phyloP scores from a whole-genome alignment of 768 basidiomycete genomes.

The Solioccasus polychromus region DNA sequence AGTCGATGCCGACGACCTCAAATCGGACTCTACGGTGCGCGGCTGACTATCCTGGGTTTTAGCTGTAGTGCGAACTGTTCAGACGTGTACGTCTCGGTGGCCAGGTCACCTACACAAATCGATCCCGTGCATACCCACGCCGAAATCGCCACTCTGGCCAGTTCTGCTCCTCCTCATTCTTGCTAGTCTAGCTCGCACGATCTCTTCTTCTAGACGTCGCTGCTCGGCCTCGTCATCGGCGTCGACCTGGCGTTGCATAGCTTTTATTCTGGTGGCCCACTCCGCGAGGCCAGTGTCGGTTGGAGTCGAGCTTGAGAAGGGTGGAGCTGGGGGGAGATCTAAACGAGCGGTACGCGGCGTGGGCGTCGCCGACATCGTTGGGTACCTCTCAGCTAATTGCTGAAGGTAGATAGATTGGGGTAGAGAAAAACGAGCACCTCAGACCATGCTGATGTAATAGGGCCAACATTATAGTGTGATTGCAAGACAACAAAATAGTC shows the following conservation, averaged over 20 bases:
- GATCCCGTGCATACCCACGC: conserved; percentile 37
- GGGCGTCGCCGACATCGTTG: conserved; percentile 27
- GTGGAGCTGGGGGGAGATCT: conserved; percentile 37
- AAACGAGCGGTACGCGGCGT: conserved; percentile 32
- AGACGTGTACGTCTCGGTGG: background rate
- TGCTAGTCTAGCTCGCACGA: conserved; percentile 48
- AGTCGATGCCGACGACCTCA: conserved; percentile 1
- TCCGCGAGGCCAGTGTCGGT: conserved; percentile 71
- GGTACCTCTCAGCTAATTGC: background rate
- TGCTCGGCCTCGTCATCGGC: conserved; percentile 79
- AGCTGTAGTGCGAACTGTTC: conserved; percentile 13
- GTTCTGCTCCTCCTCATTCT: conserved; percentile 38
- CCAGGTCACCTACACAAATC: conserved; percentile 30
- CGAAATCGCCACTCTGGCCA: conserved; percentile 35
- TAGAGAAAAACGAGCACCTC: too few relatives aligned
- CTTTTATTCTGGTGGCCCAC: conserved; percentile 80
- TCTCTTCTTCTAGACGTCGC: conserved; percentile 57
- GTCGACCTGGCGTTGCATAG: conserved; percentile 76
- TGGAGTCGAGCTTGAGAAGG: conserved; percentile 13
- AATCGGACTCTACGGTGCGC: conserved; percentile 12
- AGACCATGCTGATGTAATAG: conserved; percentile 22
- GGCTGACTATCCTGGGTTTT: conserved; percentile 19
- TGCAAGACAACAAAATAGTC: background rate
- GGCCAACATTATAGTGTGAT: background rate
- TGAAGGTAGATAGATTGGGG: background rate